These are phyloP conservation scores for Pinus tabuliformis DNA, from an alignment of 75 land plant species.

Conservation along the genomic window DNA sequence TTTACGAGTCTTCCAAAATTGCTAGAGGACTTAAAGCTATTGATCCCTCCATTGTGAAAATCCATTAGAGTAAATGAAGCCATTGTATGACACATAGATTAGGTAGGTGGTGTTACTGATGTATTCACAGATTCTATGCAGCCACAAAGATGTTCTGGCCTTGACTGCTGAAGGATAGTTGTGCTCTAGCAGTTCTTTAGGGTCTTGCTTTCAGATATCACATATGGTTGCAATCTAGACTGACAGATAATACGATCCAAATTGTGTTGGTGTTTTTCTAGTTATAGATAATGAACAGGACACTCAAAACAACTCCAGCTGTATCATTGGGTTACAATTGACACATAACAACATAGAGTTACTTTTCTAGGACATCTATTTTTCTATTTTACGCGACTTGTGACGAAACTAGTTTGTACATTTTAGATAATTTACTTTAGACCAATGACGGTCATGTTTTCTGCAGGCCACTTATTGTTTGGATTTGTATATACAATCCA, in stretches of 20 bases:
- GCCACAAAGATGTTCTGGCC: neutral
- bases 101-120: neutral
- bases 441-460: no score
- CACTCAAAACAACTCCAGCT: neutral
- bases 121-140: neutral
- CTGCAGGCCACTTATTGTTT: no score
- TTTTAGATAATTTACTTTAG: no score
- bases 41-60: neutral
- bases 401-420: no score
- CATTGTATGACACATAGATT: neutral
- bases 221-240: neutral
- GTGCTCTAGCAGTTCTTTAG: neutral
- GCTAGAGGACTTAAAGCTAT: neutral
- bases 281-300: neutral
- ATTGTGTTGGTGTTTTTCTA: neutral
- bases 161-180: neutral
- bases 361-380: no score
- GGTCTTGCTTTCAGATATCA: neutral
- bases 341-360: neutral
- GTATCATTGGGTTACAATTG: neutral
- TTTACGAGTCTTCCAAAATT: neutral
- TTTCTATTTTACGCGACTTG: no score
- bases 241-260: neutral
- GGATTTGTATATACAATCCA: no score
- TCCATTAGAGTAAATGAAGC: neutral